phyloP scores from a whole-genome alignment of 257 asterid genomes.

The Solanum ahanhuiri region DNA sequence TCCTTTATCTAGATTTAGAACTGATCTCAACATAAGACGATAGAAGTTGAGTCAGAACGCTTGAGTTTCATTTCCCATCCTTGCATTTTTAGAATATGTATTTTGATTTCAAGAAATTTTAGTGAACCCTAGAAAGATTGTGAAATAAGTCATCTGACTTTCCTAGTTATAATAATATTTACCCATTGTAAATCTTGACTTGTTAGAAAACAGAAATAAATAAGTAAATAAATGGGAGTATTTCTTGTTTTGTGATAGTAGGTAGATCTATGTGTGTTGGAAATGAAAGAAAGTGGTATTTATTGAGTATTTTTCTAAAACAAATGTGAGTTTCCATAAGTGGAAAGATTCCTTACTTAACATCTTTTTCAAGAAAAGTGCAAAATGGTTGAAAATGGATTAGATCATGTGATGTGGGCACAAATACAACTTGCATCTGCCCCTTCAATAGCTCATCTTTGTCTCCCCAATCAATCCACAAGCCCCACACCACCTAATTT shows the following conservation, averaged over 20 bases:
- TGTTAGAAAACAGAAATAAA: not conserved
- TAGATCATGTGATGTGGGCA: constrained; percentile 16
- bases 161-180: not conserved
- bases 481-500: not conserved
- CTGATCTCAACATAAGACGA: not conserved
- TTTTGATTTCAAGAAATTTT: not conserved
- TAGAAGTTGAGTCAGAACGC: not conserved
- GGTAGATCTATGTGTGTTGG: not conserved
- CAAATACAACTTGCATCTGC: constrained; percentile 5
- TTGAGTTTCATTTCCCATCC: not conserved
- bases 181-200: not conserved
- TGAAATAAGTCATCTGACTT: not conserved
- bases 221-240: not conserved
- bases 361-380: constrained; percentile 6
- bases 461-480: not conserved
- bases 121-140: not conserved
- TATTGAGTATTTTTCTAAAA: not conserved
- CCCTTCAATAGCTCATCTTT: constrained; percentile 1
- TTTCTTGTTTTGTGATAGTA: not conserved
- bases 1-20: not conserved
- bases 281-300: constrained; percentile 6
- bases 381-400: constrained; percentile 5
- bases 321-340: constrained; percentile 17
- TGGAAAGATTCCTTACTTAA: constrained; percentile 17
- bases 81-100: not conserved